Conservation (phyloP, 2,329 filamentous ascomycete species). For the Alternaria postmessia region DNA sequence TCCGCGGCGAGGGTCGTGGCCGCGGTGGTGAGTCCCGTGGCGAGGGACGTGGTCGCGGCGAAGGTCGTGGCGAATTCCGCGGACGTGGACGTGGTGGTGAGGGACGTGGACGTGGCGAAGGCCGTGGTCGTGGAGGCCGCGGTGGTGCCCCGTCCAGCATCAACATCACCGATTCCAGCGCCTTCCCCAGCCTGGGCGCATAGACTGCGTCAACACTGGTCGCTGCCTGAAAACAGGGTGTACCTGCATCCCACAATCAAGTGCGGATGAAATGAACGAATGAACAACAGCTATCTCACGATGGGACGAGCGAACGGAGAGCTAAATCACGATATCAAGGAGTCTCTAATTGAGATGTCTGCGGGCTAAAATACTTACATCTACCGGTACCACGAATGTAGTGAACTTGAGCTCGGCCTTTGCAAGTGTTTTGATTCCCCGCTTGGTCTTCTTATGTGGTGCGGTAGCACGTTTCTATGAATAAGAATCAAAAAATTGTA, state of each 20-base stretch:
- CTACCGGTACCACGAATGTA: conserved; percentile 18
- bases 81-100: conserved; percentile 57
- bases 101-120: conserved; percentile 57
- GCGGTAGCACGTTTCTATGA: conserved; percentile 1
- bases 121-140: conserved; percentile 60
- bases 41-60: conserved; percentile 56
- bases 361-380: conserved; percentile 19
- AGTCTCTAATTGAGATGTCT: conserved; percentile 23
- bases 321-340: conserved; percentile 17
- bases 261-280: conserved; percentile 28
- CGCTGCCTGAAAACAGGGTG: conserved; percentile 24
- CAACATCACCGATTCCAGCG: conserved; percentile 60
- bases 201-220: conserved; percentile 40
- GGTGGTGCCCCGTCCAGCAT: conserved; percentile 50
- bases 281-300: conserved; percentile 32
- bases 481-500: conserved; percentile 8
- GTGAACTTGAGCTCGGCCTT: conserved; percentile 16
- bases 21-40: conserved; percentile 58
- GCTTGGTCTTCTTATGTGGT: not conserved
- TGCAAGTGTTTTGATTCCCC: conserved; percentile 12
- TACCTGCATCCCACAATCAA: conserved; percentile 19
- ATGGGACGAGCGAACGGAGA: conserved; percentile 15
- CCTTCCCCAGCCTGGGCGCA: conserved; percentile 63
- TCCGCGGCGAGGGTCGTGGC: conserved; percentile 62
- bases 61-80: conserved; percentile 57